Base-by-base conservation (phyloP, 129 eudicot genomes). In the Flaveria robusta region DNA sequence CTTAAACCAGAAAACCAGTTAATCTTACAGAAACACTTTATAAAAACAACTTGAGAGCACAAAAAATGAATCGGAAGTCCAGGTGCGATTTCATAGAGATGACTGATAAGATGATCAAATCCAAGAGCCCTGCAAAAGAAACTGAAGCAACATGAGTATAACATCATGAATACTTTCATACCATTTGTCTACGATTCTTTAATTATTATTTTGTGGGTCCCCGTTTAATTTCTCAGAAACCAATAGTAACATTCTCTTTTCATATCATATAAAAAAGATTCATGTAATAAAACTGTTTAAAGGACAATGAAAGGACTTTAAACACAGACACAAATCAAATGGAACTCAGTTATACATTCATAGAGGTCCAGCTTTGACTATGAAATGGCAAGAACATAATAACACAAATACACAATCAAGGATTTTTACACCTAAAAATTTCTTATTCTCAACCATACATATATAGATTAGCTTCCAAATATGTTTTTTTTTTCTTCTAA, bases 111-210 rank as follows among this genome's bases (percentile, higher is more conserved):
- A 72, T 18, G 79, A 71, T 42, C 64, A 76, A 42, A 55, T 66
- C 78, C 82, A 65, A 42, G 67, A 68, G 24, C 66, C 86, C 86
- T 82, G 82, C 82, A 77, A 82, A 77, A 73, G 7, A 75, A 77
- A 63, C 13, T 2, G 19, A 79, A 51, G 12, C 43, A 66, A 73
- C 27, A 73, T 46, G 64, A 80, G 79, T 80, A 26, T 26, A 51
- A 47, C 26, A 65, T 63, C 31, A 70, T 78, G 76, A 47, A 45
- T 22, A 58, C 23, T 18, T 23, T 19, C 11, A 6, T n/a, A 54
- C 14, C 52, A 54, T 19, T 9, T 42, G 14, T 23, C 7, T 18
- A 49, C 12, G 9, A 16, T 15, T 51, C 22, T 39, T 72, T 37
- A 29, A 12, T 39, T 66, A 39, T 39, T 20, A 60, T 26, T 26